Evolutionary conservation across 345 rosid species (phyloP).

Genomic region (Eucalyptus marginata): DNA sequence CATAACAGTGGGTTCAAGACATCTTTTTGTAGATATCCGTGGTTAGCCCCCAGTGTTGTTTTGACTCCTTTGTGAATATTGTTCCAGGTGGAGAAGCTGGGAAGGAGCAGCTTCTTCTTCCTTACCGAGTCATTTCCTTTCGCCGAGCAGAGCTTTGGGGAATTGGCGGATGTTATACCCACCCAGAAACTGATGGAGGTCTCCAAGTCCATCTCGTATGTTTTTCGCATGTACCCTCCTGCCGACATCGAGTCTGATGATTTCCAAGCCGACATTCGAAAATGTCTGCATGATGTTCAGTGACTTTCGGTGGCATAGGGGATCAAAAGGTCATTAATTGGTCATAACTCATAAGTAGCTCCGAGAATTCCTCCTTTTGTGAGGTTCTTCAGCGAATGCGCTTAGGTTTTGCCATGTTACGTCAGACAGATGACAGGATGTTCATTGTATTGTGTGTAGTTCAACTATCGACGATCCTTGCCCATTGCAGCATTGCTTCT

Average conservation of each 20-base stretch:
- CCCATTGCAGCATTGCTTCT: neutral
- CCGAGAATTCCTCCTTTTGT: neutral
- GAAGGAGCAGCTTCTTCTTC: conserved; percentile 75
- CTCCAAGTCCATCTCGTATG: conserved; percentile 58
- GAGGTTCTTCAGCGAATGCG: neutral
- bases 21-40: neutral
- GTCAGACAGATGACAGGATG: neutral
- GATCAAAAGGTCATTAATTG: neutral
- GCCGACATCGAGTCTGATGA: conserved; percentile 41
- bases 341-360: neutral
- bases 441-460: neutral
- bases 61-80: neutral
- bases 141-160: conserved; percentile 51
- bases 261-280: conserved; percentile 15
- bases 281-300: conserved; percentile 13
- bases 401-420: neutral
- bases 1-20: neutral
- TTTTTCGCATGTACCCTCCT: conserved; percentile 57
- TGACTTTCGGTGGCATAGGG: neutral
- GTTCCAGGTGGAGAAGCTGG: conserved; percentile 68
- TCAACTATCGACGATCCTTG: neutral
- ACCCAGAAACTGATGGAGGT: conserved; percentile 32
- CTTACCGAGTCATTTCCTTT: conserved; percentile 61
- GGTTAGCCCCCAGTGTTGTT: neutral
- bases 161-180: conserved; percentile 17